Base-by-base conservation (phyloP, 345 rosid species). In the Xanthoceras sorbifolium region DNA sequence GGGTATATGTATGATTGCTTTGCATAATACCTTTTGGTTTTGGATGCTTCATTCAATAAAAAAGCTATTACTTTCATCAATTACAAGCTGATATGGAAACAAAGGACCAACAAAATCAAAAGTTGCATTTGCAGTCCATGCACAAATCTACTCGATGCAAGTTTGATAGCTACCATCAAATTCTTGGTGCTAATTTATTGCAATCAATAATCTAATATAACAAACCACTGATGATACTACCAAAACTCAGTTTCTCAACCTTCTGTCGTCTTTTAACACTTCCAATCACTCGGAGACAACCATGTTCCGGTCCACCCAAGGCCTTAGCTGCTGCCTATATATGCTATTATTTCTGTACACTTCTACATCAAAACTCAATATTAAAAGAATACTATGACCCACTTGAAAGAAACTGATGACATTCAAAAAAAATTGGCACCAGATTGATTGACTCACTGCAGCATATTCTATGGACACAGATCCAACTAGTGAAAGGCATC, bases 281-380 rank as follows among this genome's bases (percentile, higher is more conserved):
- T 38, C 42, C 42, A 38, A 38, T 10, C 42, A 8, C 42, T 38
- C 42, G 42, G 42, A 38, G 42, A 38, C 42, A 38, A 38, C 42
- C 42, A 10, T 38, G 5, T 38, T 38, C 11, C 42, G 42, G 42
- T 38, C 9, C 9, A 8, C 1, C 52, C 52, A 12, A 14, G 6
- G 52, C 50, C 29, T 18, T 31, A 11, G 48, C 20, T 52, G 76
- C 72, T 63, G 48, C 20, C 11, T 54, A 71, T 29, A 42, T 12
- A 65, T 55, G 50, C 57, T 55, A 38, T 57, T 23, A 34, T 40
- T 59, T 31, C 78, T 81, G 50, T 81, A 81, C 84, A 77, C 42
- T 61, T 67, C 6, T 31, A 54, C 22, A 40, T 12, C 26, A 7
- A 7, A 55, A 59, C 17, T 50, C 70, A 0, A 54, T 64, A 36